Percentiles rank a stretch among this genome's conserved stretches.
Conservation (phyloP, 768 basidiomycete species). For the Tulasnella sp. region DNA sequence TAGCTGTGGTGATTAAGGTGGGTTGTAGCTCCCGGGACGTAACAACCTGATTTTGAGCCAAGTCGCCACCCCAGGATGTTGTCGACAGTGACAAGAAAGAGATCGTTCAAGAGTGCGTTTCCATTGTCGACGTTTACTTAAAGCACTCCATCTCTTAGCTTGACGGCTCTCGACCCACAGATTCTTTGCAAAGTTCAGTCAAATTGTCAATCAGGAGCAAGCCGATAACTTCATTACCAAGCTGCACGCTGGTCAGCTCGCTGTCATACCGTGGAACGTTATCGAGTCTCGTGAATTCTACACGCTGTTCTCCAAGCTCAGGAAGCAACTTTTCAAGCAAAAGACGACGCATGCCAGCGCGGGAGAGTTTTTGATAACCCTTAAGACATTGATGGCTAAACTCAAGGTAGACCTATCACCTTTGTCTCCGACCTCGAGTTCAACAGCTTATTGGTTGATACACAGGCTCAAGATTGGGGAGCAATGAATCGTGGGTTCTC, state of each 20-base stretch:
- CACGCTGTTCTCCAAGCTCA: constrained; percentile 38
- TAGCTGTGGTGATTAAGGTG: constrained; percentile 59
- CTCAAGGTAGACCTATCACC: constrained; percentile 37
- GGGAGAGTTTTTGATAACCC: constrained; percentile 43
- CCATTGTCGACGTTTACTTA: no score
- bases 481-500: constrained; percentile 44
- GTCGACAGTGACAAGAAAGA: constrained; percentile 50
- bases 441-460: neutral
- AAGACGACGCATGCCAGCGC: constrained; percentile 39
- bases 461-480: constrained; percentile 40
- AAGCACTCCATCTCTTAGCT: no score
- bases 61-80: constrained; percentile 44
- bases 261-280: constrained; percentile 58
- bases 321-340: constrained; percentile 40
- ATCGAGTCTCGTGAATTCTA: constrained; percentile 56
- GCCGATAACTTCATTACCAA: constrained; percentile 52
- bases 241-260: constrained; percentile 44
- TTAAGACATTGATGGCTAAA: constrained; percentile 60
- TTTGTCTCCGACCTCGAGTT: no score
- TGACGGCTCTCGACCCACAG: constrained; percentile 25
- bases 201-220: constrained; percentile 54
- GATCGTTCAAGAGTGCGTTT: constrained; percentile 47
- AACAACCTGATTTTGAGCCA: no score
- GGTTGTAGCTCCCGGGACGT: no score
- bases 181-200: constrained; percentile 47